Percentiles rank a stretch among this genome's conserved stretches.
Conservation (phyloP, 257 asterid species). For the Datura wrightii region DNA sequence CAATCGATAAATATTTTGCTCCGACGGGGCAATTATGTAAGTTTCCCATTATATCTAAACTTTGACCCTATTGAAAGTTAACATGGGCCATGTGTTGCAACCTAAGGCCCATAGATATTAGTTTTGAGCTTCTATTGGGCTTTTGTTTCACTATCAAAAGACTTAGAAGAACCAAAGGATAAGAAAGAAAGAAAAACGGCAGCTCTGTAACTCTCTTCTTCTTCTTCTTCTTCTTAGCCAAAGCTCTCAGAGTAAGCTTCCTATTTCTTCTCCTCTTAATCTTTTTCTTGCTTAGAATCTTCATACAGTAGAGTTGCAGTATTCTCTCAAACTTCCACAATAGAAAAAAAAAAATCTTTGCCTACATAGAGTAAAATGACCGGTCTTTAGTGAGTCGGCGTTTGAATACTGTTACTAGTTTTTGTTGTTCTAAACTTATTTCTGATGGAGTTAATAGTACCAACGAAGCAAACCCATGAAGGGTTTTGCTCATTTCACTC, state of each 20-base stretch:
- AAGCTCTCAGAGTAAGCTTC: conserved; percentile 28
- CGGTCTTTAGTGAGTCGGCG: background rate
- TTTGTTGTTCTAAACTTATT: background rate
- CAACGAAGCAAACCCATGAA: conserved; percentile 58
- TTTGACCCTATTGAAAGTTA: too few relatives aligned
- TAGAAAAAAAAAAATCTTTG: background rate
- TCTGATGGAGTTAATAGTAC: conserved; percentile 62
- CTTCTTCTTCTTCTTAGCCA: background rate
- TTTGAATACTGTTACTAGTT: background rate
- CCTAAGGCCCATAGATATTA: too few relatives aligned
- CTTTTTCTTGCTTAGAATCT: background rate
- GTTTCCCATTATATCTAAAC: too few relatives aligned
- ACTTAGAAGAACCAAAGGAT: conserved; percentile 23
- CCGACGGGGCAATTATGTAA: too few relatives aligned
- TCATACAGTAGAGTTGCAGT: background rate
- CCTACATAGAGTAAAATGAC: background rate
- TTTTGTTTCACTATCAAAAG: background rate
- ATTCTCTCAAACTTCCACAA: too few relatives aligned
- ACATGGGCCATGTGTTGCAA: too few relatives aligned
- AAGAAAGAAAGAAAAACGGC: conserved; percentile 24
- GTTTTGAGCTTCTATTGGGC: background rate
- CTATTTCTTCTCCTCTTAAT: background rate
- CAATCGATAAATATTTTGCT: too few relatives aligned
- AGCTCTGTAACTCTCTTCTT: background rate
- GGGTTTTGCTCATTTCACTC: conserved; percentile 50